Evolutionary conservation across 148 eudicot genomes (phyloP), one percentile per base, ranked within the genome.

Genomic region (Salicornia ramosissima): DNA sequence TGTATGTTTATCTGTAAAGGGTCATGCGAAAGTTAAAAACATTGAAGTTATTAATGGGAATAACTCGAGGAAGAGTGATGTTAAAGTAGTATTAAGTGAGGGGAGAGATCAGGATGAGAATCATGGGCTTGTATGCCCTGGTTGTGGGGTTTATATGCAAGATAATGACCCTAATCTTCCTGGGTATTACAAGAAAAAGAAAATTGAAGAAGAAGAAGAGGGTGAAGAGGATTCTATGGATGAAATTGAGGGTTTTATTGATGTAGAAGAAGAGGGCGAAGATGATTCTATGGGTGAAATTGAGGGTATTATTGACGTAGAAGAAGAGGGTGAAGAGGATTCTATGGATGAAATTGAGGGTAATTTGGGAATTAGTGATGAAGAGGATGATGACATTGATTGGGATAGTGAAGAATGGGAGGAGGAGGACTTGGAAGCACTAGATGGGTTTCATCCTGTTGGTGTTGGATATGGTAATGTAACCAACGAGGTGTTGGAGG

Each of bases 61-160:
- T 71, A 51, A 10, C 75, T 54, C 60, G 6, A 82, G 85, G 64
- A 89, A 73, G 70, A 68, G 77, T 24, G 75, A 56, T 73, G 69
- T 68, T 52, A 86, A 77, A 67, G 77, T 81, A 15, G 67, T 87
- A 19, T 81, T 93, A 54, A 90, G 98, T 70, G 98, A 90, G 70
- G 98, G 98, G 43, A 88, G 95, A 83, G 92, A 88, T 68, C 86
- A 68, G 80, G 96, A 93, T 77, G 92, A 90, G 69, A 80, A 62
- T 36, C 65, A 65, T 64, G 98, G 95, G 74, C 63, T 66, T 72
- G 79, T 90, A 8, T 90, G 98, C 70, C 95, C 98, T 40, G 98
- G 98, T 56, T 93, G 98, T 84, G 96, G 98, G 69, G 87, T 93
- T 77, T 93, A 85, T 84, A 93, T 90, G 96, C 98, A 93, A 83